phyloP scores from a whole-genome alignment of 2,329 filamentous ascomycete genomes.

The Alternaria postmessia region DNA sequence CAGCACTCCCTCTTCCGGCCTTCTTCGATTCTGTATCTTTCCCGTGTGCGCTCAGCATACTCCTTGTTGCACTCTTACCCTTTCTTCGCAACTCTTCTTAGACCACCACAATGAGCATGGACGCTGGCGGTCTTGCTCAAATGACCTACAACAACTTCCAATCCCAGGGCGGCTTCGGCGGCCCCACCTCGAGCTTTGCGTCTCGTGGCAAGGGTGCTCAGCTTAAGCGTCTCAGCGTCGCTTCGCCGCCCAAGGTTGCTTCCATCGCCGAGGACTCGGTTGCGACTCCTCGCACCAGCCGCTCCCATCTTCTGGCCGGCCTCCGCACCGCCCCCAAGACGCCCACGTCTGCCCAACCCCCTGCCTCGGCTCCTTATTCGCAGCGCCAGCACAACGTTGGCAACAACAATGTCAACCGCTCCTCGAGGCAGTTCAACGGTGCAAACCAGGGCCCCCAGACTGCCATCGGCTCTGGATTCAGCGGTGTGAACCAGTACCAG shows the following conservation, averaged over 20 bases:
- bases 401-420: constrained; percentile 58
- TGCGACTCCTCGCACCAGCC: constrained; percentile 84
- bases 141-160: constrained; percentile 86
- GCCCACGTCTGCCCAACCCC: constrained; percentile 69
- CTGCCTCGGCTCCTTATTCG: constrained; percentile 68
- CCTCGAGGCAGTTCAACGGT: constrained; percentile 52
- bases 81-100: constrained; percentile 38
- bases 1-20: constrained; percentile 35
- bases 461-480: constrained; percentile 64
- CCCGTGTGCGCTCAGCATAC: constrained; percentile 35
- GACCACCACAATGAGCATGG: constrained; percentile 66
- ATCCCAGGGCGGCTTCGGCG: constrained; percentile 72
- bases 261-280: constrained; percentile 73
- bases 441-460: constrained; percentile 64
- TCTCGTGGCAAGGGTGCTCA: constrained; percentile 85
- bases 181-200: constrained; percentile 81
- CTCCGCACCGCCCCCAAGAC: constrained; percentile 94
- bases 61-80: constrained; percentile 42
- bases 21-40: constrained; percentile 47
- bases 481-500: constrained; percentile 56
- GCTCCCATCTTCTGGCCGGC: constrained; percentile 91
- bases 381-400: constrained; percentile 61
- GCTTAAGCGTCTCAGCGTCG: constrained; percentile 87
- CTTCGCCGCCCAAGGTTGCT: constrained; percentile 72
- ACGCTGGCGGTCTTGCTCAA: constrained; percentile 99